Evolutionary conservation across 1,284 basidiomycete genomes (phyloP).

Genomic region (Tilletiopsis washingtonensis): DNA sequence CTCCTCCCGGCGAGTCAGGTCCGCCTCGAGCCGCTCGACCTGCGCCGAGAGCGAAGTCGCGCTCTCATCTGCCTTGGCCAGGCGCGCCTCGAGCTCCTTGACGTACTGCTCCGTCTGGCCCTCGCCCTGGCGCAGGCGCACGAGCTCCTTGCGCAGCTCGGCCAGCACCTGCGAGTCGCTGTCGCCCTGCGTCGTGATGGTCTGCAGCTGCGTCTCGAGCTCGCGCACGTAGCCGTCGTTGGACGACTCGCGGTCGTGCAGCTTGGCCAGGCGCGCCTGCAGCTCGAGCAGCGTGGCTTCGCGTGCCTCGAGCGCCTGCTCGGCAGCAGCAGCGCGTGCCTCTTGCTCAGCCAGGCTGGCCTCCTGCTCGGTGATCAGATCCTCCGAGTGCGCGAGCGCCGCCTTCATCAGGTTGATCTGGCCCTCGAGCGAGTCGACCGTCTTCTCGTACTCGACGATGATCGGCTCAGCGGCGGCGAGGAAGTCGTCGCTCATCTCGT

Average conservation of each 20-base stretch:
- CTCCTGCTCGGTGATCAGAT: conserved; percentile 82
- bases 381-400: conserved; percentile 79
- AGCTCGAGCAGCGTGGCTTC: conserved; percentile 73
- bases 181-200: conserved; percentile 67
- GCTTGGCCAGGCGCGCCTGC: conserved; percentile 66
- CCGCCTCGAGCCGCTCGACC: conserved; percentile 69
- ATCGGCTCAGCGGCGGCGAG: conserved; percentile 95
- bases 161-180: conserved; percentile 66
- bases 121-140: conserved; percentile 68
- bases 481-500: conserved; percentile 65
- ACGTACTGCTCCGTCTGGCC: conserved; percentile 70
- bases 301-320: conserved; percentile 65
- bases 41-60: conserved; percentile 61
- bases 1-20: conserved; percentile 65
- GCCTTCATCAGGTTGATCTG: conserved; percentile 82
- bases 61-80: conserved; percentile 70
- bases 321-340: conserved; percentile 52
- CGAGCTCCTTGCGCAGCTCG: conserved; percentile 75
- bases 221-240: conserved; percentile 90
- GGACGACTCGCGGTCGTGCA: conserved; percentile 77
- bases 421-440: conserved; percentile 87
- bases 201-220: conserved; percentile 78
- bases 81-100: conserved; percentile 73
- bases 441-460: conserved; percentile 92
- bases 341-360: conserved; percentile 58